Evolutionary conservation across 2,329 filamentous ascomycete species (phyloP).

Genomic region (Sphaerulina populicola): DNA sequence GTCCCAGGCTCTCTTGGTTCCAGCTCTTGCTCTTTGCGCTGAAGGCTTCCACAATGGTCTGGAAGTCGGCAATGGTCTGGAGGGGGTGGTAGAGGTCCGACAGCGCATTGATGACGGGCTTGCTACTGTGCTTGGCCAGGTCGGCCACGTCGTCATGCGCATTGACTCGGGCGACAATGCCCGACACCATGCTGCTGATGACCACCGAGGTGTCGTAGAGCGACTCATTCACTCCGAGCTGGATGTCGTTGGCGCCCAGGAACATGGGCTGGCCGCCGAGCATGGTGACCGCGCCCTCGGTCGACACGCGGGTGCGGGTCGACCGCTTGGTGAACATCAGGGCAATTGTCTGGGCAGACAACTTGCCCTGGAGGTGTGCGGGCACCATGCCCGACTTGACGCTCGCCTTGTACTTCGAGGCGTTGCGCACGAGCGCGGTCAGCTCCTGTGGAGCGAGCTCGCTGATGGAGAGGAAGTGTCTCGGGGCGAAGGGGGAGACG

Average conservation of each 20-base stretch:
- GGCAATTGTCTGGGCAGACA: slow-evolving; percentile 74
- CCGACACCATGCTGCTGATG: slow-evolving; percentile 64
- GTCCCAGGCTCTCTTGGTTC: slow-evolving; percentile 48
- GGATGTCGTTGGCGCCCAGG: slow-evolving; percentile 88
- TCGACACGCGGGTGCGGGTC: slow-evolving; percentile 86
- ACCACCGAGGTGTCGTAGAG: slow-evolving; percentile 87
- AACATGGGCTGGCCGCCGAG: slow-evolving; percentile 96
- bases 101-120: slow-evolving; percentile 51
- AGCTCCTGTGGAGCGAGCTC: slow-evolving; percentile 77
- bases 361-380: slow-evolving; percentile 52
- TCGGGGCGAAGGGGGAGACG: slow-evolving; percentile 55
- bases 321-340: slow-evolving; percentile 97
- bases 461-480: slow-evolving; percentile 85
- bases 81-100: slow-evolving; percentile 89
- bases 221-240: slow-evolving; percentile 91
- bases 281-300: slow-evolving; percentile 78
- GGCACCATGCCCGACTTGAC: slow-evolving; percentile 59
- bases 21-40: slow-evolving; percentile 34
- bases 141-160: slow-evolving; percentile 44
- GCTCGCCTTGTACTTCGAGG: slow-evolving; percentile 62
- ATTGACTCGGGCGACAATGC: slow-evolving; percentile 45
- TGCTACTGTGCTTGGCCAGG: slow-evolving; percentile 42
- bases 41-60: slow-evolving; percentile 78
- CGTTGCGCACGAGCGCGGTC: slow-evolving; percentile 73
- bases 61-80: slow-evolving; percentile 87